Conservation (phyloP, 2,329 filamentous ascomycete genomes). For the Bipolaris gigantea region DNA sequence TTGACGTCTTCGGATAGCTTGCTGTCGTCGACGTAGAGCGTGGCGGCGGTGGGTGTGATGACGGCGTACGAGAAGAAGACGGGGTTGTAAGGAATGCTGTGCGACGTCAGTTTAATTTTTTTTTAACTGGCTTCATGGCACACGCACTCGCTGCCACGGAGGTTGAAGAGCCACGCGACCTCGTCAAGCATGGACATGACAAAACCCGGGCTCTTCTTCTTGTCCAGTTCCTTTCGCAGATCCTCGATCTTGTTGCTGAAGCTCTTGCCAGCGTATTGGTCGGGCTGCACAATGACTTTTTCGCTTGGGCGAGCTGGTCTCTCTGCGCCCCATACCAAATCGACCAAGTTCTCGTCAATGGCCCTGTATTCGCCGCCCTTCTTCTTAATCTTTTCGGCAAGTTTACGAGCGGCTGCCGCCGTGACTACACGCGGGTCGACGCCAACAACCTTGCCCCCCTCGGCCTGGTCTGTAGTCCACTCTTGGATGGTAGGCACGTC, state of each 20-base stretch:
- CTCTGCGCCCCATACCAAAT: conserved; percentile 78
- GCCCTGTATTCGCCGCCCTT: conserved; percentile 78
- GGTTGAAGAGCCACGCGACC: conserved; percentile 97
- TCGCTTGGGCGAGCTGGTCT: conserved; percentile 76
- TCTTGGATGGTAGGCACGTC: conserved; percentile 98
- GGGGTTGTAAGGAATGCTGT: conserved; percentile 88
- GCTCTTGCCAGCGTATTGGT: conserved; percentile 78
- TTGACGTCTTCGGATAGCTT: conserved; percentile 73
- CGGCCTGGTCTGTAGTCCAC: conserved; percentile 85
- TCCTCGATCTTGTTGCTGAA: conserved; percentile 82
- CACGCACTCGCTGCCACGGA: conserved; percentile 78
- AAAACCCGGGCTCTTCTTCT: conserved; percentile 84
- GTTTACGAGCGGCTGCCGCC: conserved; percentile 70
- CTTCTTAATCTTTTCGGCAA: conserved; percentile 84
- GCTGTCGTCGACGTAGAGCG: conserved; percentile 79
- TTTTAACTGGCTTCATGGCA: not conserved
- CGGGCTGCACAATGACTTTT: conserved; percentile 69
- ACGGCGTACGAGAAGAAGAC: conserved; percentile 98
- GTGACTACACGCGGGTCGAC: conserved; percentile 90
- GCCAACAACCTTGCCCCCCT: conserved; percentile 82
- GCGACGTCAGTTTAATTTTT: conserved; percentile 9
- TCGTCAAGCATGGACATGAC: conserved; percentile 95
- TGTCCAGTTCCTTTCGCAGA: conserved; percentile 85
- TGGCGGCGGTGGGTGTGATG: conserved; percentile 73
- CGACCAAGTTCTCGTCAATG: conserved; percentile 82